Percentiles rank a stretch among this genome's conserved stretches.
Evolutionary conservation across 768 basidiomycete species (phyloP).

Genomic region (Boletus reticuloceps): DNA sequence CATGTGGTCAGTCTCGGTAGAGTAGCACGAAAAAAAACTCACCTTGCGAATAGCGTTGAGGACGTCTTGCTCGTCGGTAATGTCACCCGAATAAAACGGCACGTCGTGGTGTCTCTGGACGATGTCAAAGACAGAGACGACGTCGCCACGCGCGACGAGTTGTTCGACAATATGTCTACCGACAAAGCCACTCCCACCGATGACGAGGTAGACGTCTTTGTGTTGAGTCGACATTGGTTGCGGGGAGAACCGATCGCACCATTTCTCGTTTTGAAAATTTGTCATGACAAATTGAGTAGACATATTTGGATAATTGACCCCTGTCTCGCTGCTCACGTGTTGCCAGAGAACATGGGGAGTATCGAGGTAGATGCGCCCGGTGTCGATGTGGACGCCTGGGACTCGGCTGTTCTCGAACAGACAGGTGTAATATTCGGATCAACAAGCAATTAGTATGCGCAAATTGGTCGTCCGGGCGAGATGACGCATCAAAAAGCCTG

Average conservation of each 20-base stretch:
- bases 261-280: constrained; percentile 1
- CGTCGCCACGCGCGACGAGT: constrained; percentile 73
- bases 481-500: too few species aligned
- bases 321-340: not conserved
- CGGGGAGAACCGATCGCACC: not conserved
- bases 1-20: not conserved
- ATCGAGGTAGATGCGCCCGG: too few species aligned
- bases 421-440: too few species aligned
- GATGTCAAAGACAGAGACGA: constrained; percentile 86
- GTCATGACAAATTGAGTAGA: not conserved
- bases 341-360: too few species aligned
- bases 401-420: too few species aligned
- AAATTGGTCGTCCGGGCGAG: too few species aligned
- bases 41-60: constrained; percentile 73
- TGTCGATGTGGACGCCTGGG: too few species aligned
- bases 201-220: constrained; percentile 81
- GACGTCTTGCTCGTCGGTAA: constrained; percentile 74
- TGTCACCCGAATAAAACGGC: constrained; percentile 87
- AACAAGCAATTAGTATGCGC: too few species aligned
- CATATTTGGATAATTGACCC: constrained; percentile 10
- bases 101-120: constrained; percentile 88
- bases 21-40: constrained; percentile 15
- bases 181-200: constrained; percentile 92
- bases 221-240: constrained; percentile 17
- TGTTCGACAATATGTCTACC: constrained; percentile 90